Conservation (phyloP, 116 monocot genomes). For the Posidonia oceanica region DNA sequence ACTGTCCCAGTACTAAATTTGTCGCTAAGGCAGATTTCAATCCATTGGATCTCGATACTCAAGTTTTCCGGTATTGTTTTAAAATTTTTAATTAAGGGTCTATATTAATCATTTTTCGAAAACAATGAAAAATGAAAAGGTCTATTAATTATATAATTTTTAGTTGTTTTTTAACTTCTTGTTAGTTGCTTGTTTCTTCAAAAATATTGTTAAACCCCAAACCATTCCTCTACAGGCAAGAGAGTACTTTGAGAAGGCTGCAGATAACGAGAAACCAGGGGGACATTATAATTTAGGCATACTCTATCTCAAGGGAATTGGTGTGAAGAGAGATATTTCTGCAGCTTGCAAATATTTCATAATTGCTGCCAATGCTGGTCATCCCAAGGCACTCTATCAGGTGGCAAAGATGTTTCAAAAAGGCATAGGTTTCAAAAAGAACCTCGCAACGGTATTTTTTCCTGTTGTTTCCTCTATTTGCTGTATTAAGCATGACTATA, state of each 20-base stretch:
- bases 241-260: constrained; percentile 90
- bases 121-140: no score
- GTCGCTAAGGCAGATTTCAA: no score
- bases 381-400: constrained; percentile 92
- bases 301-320: constrained; percentile 86
- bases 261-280: constrained; percentile 63
- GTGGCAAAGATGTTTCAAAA: constrained; percentile 93
- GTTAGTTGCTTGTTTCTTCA: no score
- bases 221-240: constrained; percentile 35
- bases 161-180: no score
- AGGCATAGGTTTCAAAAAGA: constrained; percentile 77
- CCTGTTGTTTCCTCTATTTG: not conserved
- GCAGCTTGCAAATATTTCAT: constrained; percentile 55
- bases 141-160: no score
- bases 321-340: constrained; percentile 58
- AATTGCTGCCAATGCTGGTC: constrained; percentile 64
- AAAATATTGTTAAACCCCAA: no score
- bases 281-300: constrained; percentile 90
- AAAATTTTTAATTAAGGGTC: no score
- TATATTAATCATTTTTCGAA: no score
- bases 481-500: not conserved
- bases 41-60: no score
- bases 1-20: no score
- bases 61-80: no score
- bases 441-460: constrained; percentile 51